These are phyloP conservation scores for Saitozyma sp. DNA, from an alignment of 768 basidiomycete genomes.

Conservation along the genomic window DNA sequence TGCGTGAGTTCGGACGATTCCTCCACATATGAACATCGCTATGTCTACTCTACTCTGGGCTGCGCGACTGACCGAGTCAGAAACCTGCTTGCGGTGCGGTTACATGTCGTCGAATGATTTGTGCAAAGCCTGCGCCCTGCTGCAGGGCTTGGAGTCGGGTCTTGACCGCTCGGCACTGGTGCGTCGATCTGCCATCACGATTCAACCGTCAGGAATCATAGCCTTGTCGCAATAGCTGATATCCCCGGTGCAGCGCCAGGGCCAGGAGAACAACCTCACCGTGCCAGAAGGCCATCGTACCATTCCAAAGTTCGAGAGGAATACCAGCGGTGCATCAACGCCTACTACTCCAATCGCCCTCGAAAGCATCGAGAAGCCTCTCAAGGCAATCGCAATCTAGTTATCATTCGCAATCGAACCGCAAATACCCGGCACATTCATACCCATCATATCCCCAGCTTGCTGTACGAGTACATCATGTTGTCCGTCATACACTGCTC, in stretches of 20 bases:
- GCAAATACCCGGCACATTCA: no score
- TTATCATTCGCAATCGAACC: not conserved
- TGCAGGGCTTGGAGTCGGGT: constrained; percentile 87
- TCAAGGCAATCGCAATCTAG: constrained; percentile 32
- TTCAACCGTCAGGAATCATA: constrained; percentile 3
- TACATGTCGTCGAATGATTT: constrained; percentile 96
- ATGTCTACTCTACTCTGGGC: not conserved
- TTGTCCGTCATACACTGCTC: no score
- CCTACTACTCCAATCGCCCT: constrained; percentile 1
- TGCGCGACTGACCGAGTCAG: constrained; percentile 55
- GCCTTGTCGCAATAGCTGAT: not conserved
- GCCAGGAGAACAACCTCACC: constrained; percentile 62
- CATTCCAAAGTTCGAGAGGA: constrained; percentile 59
- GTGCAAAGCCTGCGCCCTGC: constrained; percentile 71
- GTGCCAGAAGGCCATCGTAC: constrained; percentile 68
- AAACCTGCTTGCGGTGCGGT: constrained; percentile 86
- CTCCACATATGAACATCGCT: not conserved
- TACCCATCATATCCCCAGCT: no score
- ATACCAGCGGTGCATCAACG: constrained; percentile 1
- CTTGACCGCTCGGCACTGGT: constrained; percentile 57
- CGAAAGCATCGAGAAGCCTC: constrained; percentile 38
- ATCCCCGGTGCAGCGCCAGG: constrained; percentile 61
- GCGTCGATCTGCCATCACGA: constrained; percentile 21
- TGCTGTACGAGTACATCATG: no score
- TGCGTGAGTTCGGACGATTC: constrained; percentile 63